A percentile compares a stretch with the other conserved stretches of the same genome.
Evolutionary conservation across 106 monocot species (phyloP).

Genomic region (Dendrobium chrysotoxum): DNA sequence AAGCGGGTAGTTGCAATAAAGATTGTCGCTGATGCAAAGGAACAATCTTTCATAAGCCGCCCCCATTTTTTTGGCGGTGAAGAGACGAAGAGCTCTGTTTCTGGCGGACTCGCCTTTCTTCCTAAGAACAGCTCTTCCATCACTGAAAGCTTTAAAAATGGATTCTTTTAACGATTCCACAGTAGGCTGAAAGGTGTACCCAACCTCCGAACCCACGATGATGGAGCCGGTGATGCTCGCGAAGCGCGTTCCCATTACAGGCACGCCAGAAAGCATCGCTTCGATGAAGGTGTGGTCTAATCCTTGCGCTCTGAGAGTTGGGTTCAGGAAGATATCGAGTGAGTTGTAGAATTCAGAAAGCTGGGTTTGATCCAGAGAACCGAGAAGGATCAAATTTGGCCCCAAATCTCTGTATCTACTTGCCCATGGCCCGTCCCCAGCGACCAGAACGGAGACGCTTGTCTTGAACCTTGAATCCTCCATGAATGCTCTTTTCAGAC

Average conservation of each 20-base stretch:
- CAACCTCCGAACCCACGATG: slow-evolving; percentile 45
- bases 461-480: slow-evolving; percentile 27
- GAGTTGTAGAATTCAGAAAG: slow-evolving; percentile 69
- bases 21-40: slow-evolving; percentile 39
- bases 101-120: slow-evolving; percentile 51
- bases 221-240: slow-evolving; percentile 71
- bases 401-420: slow-evolving; percentile 50
- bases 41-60: slow-evolving; percentile 82
- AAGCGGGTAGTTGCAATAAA: slow-evolving; percentile 61
- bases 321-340: slow-evolving; percentile 64
- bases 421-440: slow-evolving; percentile 86
- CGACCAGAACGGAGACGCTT: slow-evolving; percentile 44
- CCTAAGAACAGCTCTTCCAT: slow-evolving; percentile 31
- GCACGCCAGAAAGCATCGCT: slow-evolving; percentile 67
- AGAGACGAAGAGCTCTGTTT: slow-evolving; percentile 36
- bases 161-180: slow-evolving; percentile 52
- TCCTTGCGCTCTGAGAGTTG: slow-evolving; percentile 75
- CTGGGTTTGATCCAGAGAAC: slow-evolving; percentile 49
- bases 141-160: slow-evolving; percentile 23
- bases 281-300: slow-evolving; percentile 83
- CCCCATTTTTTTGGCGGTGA: slow-evolving; percentile 69
- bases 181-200: slow-evolving; percentile 62
- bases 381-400: slow-evolving; percentile 42
- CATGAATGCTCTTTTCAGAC: slow-evolving; percentile 42
- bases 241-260: slow-evolving; percentile 60